These are phyloP conservation scores for Cucurbita moschata DNA, from an alignment of 306 rosid genomes.

Conservation along the genomic window DNA sequence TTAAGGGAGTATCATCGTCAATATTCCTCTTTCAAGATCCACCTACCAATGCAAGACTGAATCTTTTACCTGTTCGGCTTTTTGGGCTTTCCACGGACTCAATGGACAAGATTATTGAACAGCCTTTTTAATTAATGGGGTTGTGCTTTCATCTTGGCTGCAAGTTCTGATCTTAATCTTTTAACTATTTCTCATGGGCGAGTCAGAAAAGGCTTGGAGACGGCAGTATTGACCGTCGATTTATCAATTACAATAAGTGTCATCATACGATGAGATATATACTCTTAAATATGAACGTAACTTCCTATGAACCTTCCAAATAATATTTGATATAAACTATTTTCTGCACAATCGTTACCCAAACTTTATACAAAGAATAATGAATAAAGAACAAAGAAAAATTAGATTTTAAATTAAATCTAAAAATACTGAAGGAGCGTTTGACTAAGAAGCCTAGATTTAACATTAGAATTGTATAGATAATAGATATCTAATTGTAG, in stretches of 20 bases:
- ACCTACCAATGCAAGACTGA: constrained; percentile 5
- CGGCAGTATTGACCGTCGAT: background rate
- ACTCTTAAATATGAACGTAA: too few relatives aligned
- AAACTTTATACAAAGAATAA: background rate
- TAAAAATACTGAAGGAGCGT: background rate
- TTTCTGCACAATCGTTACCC: background rate
- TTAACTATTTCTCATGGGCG: background rate
- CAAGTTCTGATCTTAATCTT: background rate
- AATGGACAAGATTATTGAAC: background rate
- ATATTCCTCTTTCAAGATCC: constrained; percentile 4
- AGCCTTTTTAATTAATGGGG: background rate
- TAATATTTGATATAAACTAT: too few relatives aligned
- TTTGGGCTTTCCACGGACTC: background rate
- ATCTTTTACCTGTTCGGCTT: background rate
- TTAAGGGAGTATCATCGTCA: background rate
- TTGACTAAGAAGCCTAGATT: background rate
- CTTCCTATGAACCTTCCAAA: background rate
- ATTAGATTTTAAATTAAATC: too few relatives aligned
- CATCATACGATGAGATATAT: too few relatives aligned
- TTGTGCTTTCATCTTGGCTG: background rate
- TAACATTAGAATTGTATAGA: background rate
- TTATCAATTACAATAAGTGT: background rate
- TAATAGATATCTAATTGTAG: background rate
- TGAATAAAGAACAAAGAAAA: too few relatives aligned
- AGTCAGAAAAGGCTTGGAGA: background rate